Conservation (phyloP, 306 rosid genomes). For the Begonia fuchsioides region DNA sequence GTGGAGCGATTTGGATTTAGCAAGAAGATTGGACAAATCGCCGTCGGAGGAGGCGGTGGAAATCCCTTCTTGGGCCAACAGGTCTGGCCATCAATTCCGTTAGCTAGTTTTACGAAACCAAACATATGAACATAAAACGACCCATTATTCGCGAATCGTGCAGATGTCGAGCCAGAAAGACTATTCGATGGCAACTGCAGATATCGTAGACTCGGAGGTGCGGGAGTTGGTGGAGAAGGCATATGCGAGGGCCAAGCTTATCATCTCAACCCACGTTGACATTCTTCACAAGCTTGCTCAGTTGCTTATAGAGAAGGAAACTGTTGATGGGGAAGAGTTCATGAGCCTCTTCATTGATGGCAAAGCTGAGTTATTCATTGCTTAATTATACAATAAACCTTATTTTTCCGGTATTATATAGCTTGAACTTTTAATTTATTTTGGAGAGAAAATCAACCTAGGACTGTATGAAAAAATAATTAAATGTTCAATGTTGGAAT, state of each 20-base stretch:
- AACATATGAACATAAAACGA: too few relatives aligned
- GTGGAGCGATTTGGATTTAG: constrained; percentile 98
- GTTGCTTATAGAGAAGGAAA: constrained; percentile 86
- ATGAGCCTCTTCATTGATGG: constrained; percentile 91
- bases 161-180: constrained; percentile 90
- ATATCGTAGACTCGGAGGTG: constrained; percentile 75
- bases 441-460: too few relatives aligned
- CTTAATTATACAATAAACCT: constrained; percentile 3
- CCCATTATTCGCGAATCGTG: neutral
- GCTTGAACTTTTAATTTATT: too few relatives aligned
- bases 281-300: constrained; percentile 92
- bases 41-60: constrained; percentile 86
- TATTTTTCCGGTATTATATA: too few relatives aligned
- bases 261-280: constrained; percentile 70
- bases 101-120: too few relatives aligned
- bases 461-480: too few relatives aligned
- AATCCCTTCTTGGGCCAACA: constrained; percentile 97
- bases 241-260: constrained; percentile 55
- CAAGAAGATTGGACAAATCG: constrained; percentile 89
- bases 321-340: constrained; percentile 93
- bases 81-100: constrained; percentile 26
- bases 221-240: constrained; percentile 91
- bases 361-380: constrained; percentile 63
- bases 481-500: too few relatives aligned
- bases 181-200: constrained; percentile 91